A percentile compares a stretch with the other conserved stretches of the same genome.
Evolutionary conservation across 2,329 filamentous ascomycete genomes (phyloP).

Genomic region (Botrytis medusae): DNA sequence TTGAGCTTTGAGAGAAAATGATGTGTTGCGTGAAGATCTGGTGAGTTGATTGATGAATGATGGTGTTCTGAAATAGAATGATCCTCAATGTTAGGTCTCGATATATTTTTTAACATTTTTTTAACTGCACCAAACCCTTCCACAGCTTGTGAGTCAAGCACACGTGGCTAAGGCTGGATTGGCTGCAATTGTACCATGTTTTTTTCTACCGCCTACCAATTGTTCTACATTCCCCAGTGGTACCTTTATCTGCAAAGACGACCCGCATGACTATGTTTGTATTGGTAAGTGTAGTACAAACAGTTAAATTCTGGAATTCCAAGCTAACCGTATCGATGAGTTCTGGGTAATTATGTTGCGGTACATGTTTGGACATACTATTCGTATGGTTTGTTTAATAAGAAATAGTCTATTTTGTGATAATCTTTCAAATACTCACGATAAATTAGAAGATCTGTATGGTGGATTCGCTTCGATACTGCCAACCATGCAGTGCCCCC

Average conservation of each 20-base stretch:
- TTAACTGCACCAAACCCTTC: background rate
- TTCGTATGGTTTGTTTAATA: background rate
- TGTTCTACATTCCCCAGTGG: background rate
- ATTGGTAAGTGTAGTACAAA: background rate
- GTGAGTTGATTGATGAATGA: no score
- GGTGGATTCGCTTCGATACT: background rate
- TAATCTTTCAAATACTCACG: no score
- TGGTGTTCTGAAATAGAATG: background rate
- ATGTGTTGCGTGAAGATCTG: no score
- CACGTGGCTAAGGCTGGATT: background rate
- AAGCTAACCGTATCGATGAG: background rate
- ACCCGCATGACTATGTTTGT: background rate
- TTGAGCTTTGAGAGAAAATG: no score
- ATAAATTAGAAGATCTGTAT: background rate
- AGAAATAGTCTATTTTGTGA: background rate
- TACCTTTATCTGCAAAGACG: background rate
- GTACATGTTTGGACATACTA: background rate
- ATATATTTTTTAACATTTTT: background rate
- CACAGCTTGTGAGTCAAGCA: background rate
- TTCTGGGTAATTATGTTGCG: background rate
- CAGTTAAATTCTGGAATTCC: background rate
- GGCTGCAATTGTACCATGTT: no score
- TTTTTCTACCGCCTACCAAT: background rate
- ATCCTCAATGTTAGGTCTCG: no score
- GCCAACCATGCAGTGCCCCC: background rate